Evolutionary conservation across 176 grass and related monocot genomes (phyloP).

Genomic region (Elymus sibiricus): DNA sequence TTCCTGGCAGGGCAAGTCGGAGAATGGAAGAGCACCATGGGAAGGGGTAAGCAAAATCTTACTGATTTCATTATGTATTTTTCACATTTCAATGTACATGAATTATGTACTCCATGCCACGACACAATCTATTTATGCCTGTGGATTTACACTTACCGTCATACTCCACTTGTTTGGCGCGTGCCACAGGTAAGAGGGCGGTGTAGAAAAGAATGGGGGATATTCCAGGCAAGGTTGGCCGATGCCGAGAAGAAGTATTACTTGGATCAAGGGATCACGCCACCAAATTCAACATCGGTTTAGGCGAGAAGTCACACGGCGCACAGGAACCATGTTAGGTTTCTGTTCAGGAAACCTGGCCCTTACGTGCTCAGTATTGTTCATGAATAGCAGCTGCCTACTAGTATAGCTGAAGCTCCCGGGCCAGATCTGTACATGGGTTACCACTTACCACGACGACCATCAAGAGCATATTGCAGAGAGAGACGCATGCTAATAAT

Average conservation of each 20-base stretch:
- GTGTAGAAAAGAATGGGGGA: conserved; percentile 88
- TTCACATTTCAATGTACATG: not conserved
- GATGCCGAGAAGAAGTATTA: conserved; percentile 87
- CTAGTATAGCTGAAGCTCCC: conserved; percentile 3
- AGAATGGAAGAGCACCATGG: conserved; percentile 84
- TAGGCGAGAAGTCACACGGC: conserved; percentile 27
- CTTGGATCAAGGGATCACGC: conserved; percentile 56
- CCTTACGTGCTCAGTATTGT: not conserved
- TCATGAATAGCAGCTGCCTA: conserved; percentile 18
- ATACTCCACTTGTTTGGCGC: not conserved
- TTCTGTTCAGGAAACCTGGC: conserved; percentile 34
- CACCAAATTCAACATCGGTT: conserved; percentile 47
- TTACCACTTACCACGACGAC: not conserved
- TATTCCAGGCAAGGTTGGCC: conserved; percentile 71
- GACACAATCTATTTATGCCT: not conserved
- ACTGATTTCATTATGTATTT: not conserved
- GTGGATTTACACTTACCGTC: not conserved
- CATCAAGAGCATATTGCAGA: not conserved
- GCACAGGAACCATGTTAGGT: not conserved
- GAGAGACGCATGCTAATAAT: not conserved
- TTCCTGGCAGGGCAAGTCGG: conserved; percentile 58
- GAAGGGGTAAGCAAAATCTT: conserved; percentile 66
- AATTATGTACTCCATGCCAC: not conserved
- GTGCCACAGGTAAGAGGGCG: conserved; percentile 62
- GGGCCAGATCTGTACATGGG: conserved; percentile 45